Conservation (phyloP, 164 flowering plant species). For the Chimonanthus praecox region DNA sequence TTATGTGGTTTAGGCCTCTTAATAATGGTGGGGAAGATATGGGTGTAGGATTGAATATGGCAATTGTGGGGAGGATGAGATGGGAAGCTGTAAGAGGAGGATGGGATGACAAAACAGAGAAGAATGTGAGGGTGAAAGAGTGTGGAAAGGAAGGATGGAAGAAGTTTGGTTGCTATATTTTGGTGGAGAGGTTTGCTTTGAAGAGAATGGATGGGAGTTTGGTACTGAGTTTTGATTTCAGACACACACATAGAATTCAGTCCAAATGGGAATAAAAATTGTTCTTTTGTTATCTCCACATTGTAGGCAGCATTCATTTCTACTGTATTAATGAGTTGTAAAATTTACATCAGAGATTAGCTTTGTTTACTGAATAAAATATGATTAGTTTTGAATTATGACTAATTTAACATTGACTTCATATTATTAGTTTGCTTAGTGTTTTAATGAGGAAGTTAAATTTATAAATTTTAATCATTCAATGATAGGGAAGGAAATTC, state of each 20-base stretch:
- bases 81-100: conserved; percentile 28
- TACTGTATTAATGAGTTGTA: too few species aligned
- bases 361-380: too few species aligned
- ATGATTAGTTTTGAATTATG: too few species aligned
- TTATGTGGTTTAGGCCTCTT: conserved; percentile 1
- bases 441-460: too few species aligned
- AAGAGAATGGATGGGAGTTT: conserved; percentile 52
- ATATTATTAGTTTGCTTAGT: too few species aligned
- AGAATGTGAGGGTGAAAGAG: conserved; percentile 22
- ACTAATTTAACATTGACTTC: too few species aligned
- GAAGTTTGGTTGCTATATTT: conserved; percentile 42
- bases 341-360: too few species aligned
- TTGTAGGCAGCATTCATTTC: neutral
- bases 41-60: conserved; percentile 6
- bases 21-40: neutral
- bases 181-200: conserved; percentile 55
- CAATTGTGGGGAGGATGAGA: conserved; percentile 31
- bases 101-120: conserved; percentile 25
- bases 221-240: conserved; percentile 35
- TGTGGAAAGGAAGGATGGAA: conserved; percentile 24
- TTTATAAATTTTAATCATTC: too few species aligned
- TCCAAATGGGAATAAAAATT: conserved; percentile 43
- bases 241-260: conserved; percentile 36
- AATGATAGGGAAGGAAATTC: too few species aligned
- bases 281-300: too few species aligned